phyloP scores from a whole-genome alignment of 2,329 filamentous ascomycete genomes.

The Fusarium nisikadoi region DNA sequence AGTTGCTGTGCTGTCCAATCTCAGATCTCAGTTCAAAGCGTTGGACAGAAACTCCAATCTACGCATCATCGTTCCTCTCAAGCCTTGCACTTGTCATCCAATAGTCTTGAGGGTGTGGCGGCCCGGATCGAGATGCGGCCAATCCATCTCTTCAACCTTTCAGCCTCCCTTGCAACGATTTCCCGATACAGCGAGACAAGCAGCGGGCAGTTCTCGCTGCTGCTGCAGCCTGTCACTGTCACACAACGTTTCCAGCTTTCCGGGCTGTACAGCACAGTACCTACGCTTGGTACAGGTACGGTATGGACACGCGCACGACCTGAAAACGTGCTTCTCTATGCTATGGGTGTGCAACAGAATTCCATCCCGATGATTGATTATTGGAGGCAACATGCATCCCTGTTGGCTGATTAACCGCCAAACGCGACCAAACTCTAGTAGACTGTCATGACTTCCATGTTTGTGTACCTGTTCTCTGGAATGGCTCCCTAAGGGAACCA shows the following conservation, averaged over 20 bases:
- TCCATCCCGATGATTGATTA: neutral
- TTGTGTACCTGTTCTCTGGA: slow-evolving; percentile 5
- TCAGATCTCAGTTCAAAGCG: slow-evolving; percentile 4
- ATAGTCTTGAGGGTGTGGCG: slow-evolving; percentile 31
- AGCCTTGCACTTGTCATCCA: slow-evolving; percentile 22
- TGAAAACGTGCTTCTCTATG: neutral
- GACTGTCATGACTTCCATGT: neutral
- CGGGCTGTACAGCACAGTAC: neutral
- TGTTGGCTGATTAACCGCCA: slow-evolving; percentile 6
- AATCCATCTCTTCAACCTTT: neutral
- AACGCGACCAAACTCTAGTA: neutral
- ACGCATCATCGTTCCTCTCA: slow-evolving; percentile 36
- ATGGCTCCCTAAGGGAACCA: neutral
- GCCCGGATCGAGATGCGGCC: slow-evolving; percentile 37
- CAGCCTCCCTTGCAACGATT: slow-evolving; percentile 6
- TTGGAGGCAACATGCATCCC: neutral
- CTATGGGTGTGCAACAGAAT: neutral
- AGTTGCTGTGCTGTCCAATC: neutral
- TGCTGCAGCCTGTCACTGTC: neutral
- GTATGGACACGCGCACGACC: neutral
- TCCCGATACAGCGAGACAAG: neutral
- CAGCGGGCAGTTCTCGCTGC: slow-evolving; percentile 1
- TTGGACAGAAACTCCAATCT: slow-evolving; percentile 30
- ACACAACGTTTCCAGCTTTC: slow-evolving; percentile 14
- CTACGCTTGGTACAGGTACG: neutral